Conservation (phyloP, 1,284 basidiomycete genomes). For the Meira nashicola region DNA sequence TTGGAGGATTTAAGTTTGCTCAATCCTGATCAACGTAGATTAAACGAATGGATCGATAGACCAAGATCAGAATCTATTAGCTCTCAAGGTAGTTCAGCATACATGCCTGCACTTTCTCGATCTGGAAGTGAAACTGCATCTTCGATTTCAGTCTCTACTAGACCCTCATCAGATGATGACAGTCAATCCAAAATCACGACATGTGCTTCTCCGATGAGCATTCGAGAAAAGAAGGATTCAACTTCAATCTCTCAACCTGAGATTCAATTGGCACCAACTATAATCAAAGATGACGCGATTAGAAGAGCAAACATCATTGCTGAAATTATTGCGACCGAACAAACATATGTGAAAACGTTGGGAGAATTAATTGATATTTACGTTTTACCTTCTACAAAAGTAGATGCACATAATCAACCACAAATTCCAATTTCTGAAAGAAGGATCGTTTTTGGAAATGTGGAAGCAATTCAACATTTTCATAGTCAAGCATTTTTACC, state of each 20-base stretch:
- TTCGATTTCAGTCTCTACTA: neutral
- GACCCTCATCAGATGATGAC: too few species aligned
- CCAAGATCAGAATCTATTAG: too few species aligned
- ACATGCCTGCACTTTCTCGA: too few species aligned
- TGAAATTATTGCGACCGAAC: slow-evolving; percentile 71
- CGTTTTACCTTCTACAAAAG: slow-evolving; percentile 74
- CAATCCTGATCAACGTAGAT: too few species aligned
- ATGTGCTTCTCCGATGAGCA: too few species aligned
- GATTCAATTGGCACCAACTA: neutral
- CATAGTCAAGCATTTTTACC: slow-evolving; percentile 88
- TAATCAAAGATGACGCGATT: slow-evolving; percentile 44
- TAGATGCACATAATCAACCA: slow-evolving; percentile 64
- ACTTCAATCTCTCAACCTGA: too few species aligned
- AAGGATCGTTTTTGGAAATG: slow-evolving; percentile 83
- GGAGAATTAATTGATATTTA: slow-evolving; percentile 93
- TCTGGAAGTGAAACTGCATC: neutral
- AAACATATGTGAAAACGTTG: slow-evolving; percentile 87
- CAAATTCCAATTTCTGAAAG: slow-evolving; percentile 79
- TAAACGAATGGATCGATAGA: too few species aligned
- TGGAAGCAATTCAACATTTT: slow-evolving; percentile 85
- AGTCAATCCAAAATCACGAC: too few species aligned
- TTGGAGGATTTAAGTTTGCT: neutral
- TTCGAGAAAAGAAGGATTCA: too few species aligned
- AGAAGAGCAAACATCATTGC: slow-evolving; percentile 48
- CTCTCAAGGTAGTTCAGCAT: too few species aligned